A percentile compares a stretch with the other conserved stretches of the same genome.
These are phyloP conservation scores for Tylopilus felleus DNA, from an alignment of 768 basidiomycete species.

Conservation along the genomic window DNA sequence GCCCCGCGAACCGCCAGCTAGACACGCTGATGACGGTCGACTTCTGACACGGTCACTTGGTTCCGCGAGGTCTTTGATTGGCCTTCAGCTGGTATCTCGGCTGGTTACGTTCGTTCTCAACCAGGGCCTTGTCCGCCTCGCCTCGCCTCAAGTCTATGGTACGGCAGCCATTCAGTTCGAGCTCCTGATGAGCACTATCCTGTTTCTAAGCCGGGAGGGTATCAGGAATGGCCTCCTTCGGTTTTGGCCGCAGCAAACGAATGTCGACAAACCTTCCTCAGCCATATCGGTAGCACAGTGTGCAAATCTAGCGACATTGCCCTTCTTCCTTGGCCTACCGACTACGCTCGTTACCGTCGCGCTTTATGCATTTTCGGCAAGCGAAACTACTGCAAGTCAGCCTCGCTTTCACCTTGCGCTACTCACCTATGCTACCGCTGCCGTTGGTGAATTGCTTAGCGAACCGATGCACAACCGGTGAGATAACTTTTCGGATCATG, in stretches of 20 bases:
- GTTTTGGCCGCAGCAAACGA: slow-evolving; percentile 30
- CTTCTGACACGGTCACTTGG: slow-evolving; percentile 34
- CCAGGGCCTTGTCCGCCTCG: slow-evolving; percentile 79
- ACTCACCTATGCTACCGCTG: slow-evolving; percentile 66
- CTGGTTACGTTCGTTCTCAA: slow-evolving; percentile 86
- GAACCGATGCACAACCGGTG: slow-evolving; percentile 82
- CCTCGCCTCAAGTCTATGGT: slow-evolving; percentile 82
- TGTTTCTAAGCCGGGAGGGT: slow-evolving; percentile 93
- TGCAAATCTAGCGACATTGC: slow-evolving; percentile 57
- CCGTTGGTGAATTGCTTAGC: slow-evolving; percentile 70
- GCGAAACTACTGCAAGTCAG: slow-evolving; percentile 54
- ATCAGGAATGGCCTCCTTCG: slow-evolving; percentile 83
- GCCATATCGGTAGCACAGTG: slow-evolving; percentile 15
- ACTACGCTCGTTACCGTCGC: slow-evolving; percentile 51
- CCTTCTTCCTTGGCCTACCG: slow-evolving; percentile 65
- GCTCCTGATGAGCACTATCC: slow-evolving; percentile 80
- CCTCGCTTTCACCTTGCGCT: slow-evolving; percentile 63
- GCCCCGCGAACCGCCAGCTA: background rate
- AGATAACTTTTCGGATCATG: slow-evolving; percentile 21
- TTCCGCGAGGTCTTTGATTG: slow-evolving; percentile 65
- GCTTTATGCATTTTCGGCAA: slow-evolving; percentile 55
- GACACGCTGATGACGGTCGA: slow-evolving; percentile 1
- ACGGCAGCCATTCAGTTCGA: slow-evolving; percentile 95
- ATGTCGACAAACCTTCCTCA: background rate
- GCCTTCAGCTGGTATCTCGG: slow-evolving; percentile 82